phyloP scores from a whole-genome alignment of 306 rosid genomes.

The Psophocarpus tetragonolobus region DNA sequence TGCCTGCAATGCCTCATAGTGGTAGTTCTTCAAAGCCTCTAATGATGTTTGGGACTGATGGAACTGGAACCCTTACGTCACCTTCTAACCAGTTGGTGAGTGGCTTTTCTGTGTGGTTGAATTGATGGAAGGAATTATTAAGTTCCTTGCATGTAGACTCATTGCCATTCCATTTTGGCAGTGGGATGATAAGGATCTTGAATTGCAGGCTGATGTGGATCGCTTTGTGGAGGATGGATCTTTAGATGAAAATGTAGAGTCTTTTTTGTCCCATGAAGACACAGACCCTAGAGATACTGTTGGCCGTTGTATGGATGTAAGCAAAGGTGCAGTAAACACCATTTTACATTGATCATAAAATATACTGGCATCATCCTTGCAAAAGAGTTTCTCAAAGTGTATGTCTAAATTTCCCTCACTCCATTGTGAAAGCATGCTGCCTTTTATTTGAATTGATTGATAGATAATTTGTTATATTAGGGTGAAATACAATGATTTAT shows the following conservation, averaged over 20 bases:
- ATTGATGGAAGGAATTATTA: conserved; percentile 50
- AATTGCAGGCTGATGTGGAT: conserved; percentile 99
- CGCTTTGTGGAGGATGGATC: conserved; percentile 96
- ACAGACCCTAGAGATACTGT: conserved; percentile 89
- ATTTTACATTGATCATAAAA: conserved; percentile 29
- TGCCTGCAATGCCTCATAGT: conserved; percentile 90
- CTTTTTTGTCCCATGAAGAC: conserved; percentile 98
- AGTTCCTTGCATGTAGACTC: conserved; percentile 72
- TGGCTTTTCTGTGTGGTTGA: conserved; percentile 32
- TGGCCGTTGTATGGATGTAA: conserved; percentile 93
- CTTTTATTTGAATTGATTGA: neutral
- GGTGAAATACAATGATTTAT: conserved; percentile 21
- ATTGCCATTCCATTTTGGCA: conserved; percentile 94
- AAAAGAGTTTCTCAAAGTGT: conserved; percentile 28
- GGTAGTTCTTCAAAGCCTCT: conserved; percentile 88
- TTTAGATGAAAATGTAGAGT: conserved; percentile 94
- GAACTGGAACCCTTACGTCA: conserved; percentile 83
- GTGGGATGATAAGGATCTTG: conserved; percentile 99
- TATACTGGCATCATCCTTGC: conserved; percentile 35
- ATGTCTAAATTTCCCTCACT: conserved; percentile 27
- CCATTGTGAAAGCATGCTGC: neutral
- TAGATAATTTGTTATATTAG: neutral
- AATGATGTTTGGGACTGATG: conserved; percentile 85
- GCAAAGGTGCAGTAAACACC: conserved; percentile 82
- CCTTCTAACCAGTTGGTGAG: conserved; percentile 97